These are phyloP conservation scores for Chlorociboria aeruginascens DNA, from an alignment of 495 filamentous ascomycete genomes.

Conservation along the genomic window DNA sequence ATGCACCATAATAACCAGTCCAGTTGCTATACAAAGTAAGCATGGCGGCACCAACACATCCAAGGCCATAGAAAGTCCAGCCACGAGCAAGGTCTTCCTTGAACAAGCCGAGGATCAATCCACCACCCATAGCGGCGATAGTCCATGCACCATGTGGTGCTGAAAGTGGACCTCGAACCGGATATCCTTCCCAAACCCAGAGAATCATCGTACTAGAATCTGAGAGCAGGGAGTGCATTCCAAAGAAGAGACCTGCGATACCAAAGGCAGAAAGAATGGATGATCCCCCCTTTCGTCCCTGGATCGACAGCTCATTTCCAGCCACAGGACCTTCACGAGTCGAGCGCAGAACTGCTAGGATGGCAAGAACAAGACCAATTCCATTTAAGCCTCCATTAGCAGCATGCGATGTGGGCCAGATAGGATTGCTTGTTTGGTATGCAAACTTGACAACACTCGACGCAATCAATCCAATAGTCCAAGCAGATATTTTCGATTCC, in stretches of 20 bases:
- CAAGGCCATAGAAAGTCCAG: slow-evolving; percentile 74
- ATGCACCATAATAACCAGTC: slow-evolving; percentile 80
- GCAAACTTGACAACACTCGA: slow-evolving; percentile 89
- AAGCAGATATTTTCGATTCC: slow-evolving; percentile 70
- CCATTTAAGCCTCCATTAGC: slow-evolving; percentile 92
- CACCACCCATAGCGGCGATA: slow-evolving; percentile 73
- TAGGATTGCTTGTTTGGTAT: slow-evolving; percentile 90
- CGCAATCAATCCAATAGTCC: slow-evolving; percentile 68
- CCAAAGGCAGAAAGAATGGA: slow-evolving; percentile 61
- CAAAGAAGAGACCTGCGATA: slow-evolving; percentile 76
- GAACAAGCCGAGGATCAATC: slow-evolving; percentile 68
- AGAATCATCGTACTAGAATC: slow-evolving; percentile 98
- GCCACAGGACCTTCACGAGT: slow-evolving; percentile 45
- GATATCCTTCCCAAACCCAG: slow-evolving; percentile 99
- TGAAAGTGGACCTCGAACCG: slow-evolving; percentile 78
- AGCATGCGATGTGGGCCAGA: slow-evolving; percentile 88
- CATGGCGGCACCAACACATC: slow-evolving; percentile 65
- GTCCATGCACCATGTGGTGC: slow-evolving; percentile 80
- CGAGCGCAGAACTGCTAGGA: slow-evolving; percentile 61
- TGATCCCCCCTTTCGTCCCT: slow-evolving; percentile 45
- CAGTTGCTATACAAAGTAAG: slow-evolving; percentile 73
- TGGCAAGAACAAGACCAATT: slow-evolving; percentile 59
- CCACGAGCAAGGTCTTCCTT: slow-evolving; percentile 54
- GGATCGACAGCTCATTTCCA: slow-evolving; percentile 28
- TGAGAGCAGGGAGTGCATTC: slow-evolving; percentile 83